Base-by-base conservation (phyloP, 1,139 yeast genomes). In the Saccharomyces pastorianus region DNA sequence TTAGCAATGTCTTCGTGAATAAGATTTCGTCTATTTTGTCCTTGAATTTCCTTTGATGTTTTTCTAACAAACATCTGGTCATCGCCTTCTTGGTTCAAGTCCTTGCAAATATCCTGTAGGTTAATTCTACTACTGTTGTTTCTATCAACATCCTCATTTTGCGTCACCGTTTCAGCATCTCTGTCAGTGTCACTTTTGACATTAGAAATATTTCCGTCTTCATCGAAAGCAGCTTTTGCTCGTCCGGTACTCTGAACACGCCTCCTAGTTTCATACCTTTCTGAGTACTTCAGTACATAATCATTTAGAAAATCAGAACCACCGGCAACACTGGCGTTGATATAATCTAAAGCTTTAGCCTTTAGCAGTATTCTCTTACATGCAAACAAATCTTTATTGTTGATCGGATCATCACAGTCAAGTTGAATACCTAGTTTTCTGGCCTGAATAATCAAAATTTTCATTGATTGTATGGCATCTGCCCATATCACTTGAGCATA, bases 401-500 rank as follows among this genome's bases (percentile, higher is more conserved):
- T 56, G 4, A 73, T 73, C 44, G 75, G 76, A 27, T 71, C 65
- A 63, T 86, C 93, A 63, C 88, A 83, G 52, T 81, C 84, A 54
- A 86, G 70, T 0, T 75, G 72, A 41, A 86, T 83, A 1, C 80
- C 81, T 56, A 84, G 63, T 61, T 76, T 81, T 51, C 90, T 71
- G 0, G 91, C 89, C 64, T 86, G 89, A 32, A 84, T 77, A 46
- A 93, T 81, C 53, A 93, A 73, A 29, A 84, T 84, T 66, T 87
- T 85, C 96, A 93, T 91, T 41, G 91, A 81, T 61, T 89, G 95
- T 52, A 91, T 81, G 1, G 95, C 83, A 71, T 93, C 98, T 29
- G 88, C 87, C 96, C 97, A 93, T 28, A 95, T 88, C n/a, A 93
- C 88, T 60, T 89, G 91, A 8, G 88, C 72, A 68, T 90, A 95